These are phyloP conservation scores for Clitocybe nebularis DNA, from an alignment of 1,284 basidiomycete genomes.

Conservation along the genomic window DNA sequence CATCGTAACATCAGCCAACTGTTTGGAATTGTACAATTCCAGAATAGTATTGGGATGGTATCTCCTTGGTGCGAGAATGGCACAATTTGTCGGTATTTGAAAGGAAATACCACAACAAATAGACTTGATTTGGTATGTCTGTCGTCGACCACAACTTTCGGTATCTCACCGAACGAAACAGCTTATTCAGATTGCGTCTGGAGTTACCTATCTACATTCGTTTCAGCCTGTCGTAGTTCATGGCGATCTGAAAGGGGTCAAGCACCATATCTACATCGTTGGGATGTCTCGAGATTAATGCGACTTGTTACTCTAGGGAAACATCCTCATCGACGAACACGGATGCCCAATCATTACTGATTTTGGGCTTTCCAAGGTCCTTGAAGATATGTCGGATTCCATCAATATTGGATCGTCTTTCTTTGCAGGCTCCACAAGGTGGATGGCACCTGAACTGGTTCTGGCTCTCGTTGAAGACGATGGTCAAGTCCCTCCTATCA, in stretches of 20 bases:
- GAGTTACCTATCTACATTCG: constrained; percentile 49
- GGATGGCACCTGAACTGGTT: constrained; percentile 55
- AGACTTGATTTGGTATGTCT: constrained; percentile 41
- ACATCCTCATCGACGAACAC: constrained; percentile 49
- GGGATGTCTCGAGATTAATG: not conserved
- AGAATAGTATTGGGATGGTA: constrained; percentile 52
- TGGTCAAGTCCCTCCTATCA: constrained; percentile 34
- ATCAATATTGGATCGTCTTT: constrained; percentile 40
- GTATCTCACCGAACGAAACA: constrained; percentile 17
- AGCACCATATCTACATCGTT: constrained; percentile 13
- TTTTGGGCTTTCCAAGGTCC: constrained; percentile 54
- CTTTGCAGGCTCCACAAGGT: constrained; percentile 47
- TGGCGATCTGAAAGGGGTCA: constrained; percentile 54
- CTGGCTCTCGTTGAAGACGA: constrained; percentile 45
- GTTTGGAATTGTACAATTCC: constrained; percentile 45
- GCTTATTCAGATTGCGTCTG: constrained; percentile 49
- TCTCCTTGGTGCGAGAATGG: constrained; percentile 59
- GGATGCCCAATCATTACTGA: constrained; percentile 53
- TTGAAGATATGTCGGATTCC: constrained; percentile 44
- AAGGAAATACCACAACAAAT: constrained; percentile 34
- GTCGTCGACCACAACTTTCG: not conserved
- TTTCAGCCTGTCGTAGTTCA: constrained; percentile 49
- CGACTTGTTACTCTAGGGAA: constrained; percentile 36
- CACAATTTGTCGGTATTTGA: constrained; percentile 45
- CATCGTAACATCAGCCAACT: constrained; percentile 49